Conservation (phyloP, 1,139 yeast genomes). For the Oligophagozyma castellii region DNA sequence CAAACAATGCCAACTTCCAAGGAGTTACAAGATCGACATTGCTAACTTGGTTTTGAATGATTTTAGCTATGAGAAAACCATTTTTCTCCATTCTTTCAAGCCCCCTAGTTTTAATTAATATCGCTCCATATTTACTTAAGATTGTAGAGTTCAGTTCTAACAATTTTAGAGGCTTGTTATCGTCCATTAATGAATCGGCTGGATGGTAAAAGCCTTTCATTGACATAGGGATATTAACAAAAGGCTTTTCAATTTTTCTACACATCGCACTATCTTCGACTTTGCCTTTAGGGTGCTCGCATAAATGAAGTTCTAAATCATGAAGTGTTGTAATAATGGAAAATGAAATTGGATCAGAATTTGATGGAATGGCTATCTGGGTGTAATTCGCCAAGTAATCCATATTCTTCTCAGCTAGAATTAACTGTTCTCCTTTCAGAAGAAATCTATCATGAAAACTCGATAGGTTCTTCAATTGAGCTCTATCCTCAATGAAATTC, state of each 20-base stretch:
- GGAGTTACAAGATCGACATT: neutral
- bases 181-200: conserved; percentile 39
- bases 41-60: neutral
- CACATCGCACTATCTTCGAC: no score
- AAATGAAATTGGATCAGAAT: neutral
- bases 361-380: neutral
- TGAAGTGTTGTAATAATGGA: neutral
- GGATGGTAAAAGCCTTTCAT: conserved; percentile 22
- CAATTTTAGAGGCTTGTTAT: conserved; percentile 33
- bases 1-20: neutral
- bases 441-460: no score
- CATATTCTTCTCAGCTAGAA: neutral
- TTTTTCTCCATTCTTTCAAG: conserved; percentile 18
- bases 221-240: conserved; percentile 36
- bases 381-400: neutral
- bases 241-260: neutral
- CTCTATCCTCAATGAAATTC: neutral
- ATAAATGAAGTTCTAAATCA: neutral
- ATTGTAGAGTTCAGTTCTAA: conserved; percentile 28
- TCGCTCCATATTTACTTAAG: conserved; percentile 31
- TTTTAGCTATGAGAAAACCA: conserved; percentile 24
- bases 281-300: neutral
- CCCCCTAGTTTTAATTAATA: conserved; percentile 35
- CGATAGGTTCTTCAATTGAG: neutral
- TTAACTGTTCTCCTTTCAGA: neutral